These are phyloP conservation scores for Adansonia grandidieri DNA, from an alignment of 441 rosid genomes.

Conservation along the genomic window DNA sequence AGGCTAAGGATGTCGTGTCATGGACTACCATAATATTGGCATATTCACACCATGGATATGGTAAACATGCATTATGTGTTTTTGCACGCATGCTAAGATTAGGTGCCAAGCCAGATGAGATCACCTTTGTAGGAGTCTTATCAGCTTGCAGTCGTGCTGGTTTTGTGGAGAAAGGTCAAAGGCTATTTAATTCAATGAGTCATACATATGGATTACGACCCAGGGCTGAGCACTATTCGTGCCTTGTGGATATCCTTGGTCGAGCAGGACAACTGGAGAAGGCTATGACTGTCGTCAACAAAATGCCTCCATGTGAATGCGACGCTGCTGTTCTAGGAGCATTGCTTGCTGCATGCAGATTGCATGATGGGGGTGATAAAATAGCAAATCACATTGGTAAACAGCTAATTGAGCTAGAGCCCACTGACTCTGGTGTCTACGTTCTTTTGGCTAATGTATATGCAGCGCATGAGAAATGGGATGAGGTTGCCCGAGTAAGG, in stretches of 20 bases:
- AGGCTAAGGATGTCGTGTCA: slow-evolving; percentile 44
- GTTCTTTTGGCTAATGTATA: slow-evolving; percentile 41
- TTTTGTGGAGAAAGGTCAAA: slow-evolving; percentile 41
- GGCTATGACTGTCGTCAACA: slow-evolving; percentile 36
- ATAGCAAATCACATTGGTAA: slow-evolving; percentile 34
- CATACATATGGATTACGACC: slow-evolving; percentile 38
- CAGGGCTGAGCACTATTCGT: slow-evolving; percentile 47
- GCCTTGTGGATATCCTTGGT: slow-evolving; percentile 50
- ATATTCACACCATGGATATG: slow-evolving; percentile 44
- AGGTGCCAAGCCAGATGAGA: slow-evolving; percentile 42
- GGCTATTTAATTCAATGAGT: slow-evolving; percentile 38
- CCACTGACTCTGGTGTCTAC: slow-evolving; percentile 36
- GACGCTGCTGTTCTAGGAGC: slow-evolving; percentile 49
- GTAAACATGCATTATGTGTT: slow-evolving; percentile 35
- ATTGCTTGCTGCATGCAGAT: slow-evolving; percentile 41
- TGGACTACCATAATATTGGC: slow-evolving; percentile 51
- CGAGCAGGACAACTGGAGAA: slow-evolving; percentile 41
- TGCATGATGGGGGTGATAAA: slow-evolving; percentile 34
- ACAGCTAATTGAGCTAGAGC: slow-evolving; percentile 42
- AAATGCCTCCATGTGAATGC: slow-evolving; percentile 36
- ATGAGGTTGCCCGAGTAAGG: slow-evolving; percentile 42
- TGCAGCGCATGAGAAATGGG: slow-evolving; percentile 46
- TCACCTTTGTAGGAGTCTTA: slow-evolving; percentile 45
- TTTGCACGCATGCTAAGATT: slow-evolving; percentile 43
- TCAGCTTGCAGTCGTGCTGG: slow-evolving; percentile 50